These are phyloP conservation scores for Pestalotiopsis sp. DNA, from an alignment of 2,329 filamentous ascomycete genomes.

Conservation along the genomic window DNA sequence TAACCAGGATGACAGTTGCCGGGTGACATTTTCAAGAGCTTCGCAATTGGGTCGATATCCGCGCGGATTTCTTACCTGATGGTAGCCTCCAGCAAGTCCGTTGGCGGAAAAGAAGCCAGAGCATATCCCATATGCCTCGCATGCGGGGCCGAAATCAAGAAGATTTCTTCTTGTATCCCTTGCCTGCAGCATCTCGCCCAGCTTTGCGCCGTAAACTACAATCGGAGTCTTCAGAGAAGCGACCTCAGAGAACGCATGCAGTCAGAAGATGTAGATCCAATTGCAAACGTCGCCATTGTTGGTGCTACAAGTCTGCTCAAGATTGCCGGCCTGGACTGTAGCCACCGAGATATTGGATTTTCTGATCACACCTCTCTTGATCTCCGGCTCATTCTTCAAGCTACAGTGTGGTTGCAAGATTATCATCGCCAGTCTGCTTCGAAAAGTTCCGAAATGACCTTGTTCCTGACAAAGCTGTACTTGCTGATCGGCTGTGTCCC, in stretches of 20 bases:
- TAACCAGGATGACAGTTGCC: neutral
- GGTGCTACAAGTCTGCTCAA: conserved; percentile 28
- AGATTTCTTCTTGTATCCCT: conserved; percentile 18
- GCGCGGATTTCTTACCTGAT: conserved; percentile 12
- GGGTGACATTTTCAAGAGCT: conserved; percentile 11
- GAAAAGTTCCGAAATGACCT: conserved; percentile 42
- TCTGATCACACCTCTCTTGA: conserved; percentile 25
- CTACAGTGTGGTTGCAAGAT: conserved; percentile 49
- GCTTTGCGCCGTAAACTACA: conserved; percentile 21
- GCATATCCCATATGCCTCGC: conserved; percentile 1
- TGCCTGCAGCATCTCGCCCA: conserved; percentile 24
- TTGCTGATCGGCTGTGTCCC: conserved; percentile 50
- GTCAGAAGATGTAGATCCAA: conserved; percentile 20
- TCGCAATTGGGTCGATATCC: conserved; percentile 8
- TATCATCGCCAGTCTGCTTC: conserved; percentile 34
- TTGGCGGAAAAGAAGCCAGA: neutral
- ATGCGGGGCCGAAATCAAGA: neutral
- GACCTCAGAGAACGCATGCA: conserved; percentile 14
- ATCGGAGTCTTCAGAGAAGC: conserved; percentile 16
- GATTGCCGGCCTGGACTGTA: conserved; percentile 19
- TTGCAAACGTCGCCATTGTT: conserved; percentile 24
- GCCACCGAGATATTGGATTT: conserved; percentile 7
- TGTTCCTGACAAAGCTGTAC: conserved; percentile 53
- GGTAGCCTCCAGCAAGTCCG: conserved; percentile 2
- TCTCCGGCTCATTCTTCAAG: conserved; percentile 42